These are phyloP conservation scores for Alternaria longipes DNA, from an alignment of 2,329 filamentous ascomycete species.

Conservation along the genomic window DNA sequence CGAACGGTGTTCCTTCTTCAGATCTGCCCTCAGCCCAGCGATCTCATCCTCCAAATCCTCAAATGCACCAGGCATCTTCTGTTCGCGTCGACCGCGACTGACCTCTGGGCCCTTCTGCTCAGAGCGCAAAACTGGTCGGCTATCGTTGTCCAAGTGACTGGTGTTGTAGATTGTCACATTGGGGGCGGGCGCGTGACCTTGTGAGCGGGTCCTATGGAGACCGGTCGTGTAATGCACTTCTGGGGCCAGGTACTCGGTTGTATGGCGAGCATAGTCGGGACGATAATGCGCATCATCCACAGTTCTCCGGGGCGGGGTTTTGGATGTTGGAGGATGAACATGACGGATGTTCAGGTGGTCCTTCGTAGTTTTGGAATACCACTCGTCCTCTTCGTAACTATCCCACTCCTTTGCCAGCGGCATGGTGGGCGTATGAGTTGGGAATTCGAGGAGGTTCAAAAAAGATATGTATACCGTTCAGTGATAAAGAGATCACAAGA, in stretches of 20 bases:
- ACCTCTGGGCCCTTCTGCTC: constrained; percentile 37
- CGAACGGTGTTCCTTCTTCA: constrained; percentile 36
- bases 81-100: constrained; percentile 39
- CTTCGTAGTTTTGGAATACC: constrained; percentile 25
- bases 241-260: constrained; percentile 43
- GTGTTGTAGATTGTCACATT: constrained; percentile 60
- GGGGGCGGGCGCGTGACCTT: constrained; percentile 55
- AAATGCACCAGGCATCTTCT: constrained; percentile 45
- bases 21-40: constrained; percentile 40
- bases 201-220: constrained; percentile 57
- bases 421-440: constrained; percentile 26
- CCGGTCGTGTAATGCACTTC: constrained; percentile 40
- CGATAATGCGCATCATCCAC: constrained; percentile 28
- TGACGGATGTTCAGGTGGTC: constrained; percentile 42
- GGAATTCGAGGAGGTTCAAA: not conserved
- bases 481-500: constrained; percentile 2
- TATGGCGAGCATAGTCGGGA: constrained; percentile 36
- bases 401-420: constrained; percentile 39
- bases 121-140: constrained; percentile 45
- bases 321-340: constrained; percentile 29
- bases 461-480: not conserved
- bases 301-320: constrained; percentile 25
- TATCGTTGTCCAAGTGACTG: constrained; percentile 51
- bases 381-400: constrained; percentile 45
- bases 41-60: constrained; percentile 47